phyloP scores from a whole-genome alignment of 306 rosid genomes.

The Malus sylvestris region DNA sequence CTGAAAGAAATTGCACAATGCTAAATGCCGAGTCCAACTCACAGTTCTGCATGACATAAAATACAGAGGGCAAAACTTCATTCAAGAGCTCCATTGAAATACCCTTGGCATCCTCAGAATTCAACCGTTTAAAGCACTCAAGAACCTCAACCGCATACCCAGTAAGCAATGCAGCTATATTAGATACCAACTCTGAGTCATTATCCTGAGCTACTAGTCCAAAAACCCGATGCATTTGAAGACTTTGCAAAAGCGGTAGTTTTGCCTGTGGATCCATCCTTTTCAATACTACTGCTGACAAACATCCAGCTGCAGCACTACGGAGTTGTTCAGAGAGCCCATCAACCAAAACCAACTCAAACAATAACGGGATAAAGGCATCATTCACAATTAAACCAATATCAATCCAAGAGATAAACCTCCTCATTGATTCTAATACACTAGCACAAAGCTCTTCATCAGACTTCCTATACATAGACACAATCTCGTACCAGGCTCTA shows the following conservation, averaged over 20 bases:
- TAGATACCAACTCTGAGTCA: slow-evolving; percentile 62
- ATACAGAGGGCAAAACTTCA: slow-evolving; percentile 83
- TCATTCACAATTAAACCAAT: slow-evolving; percentile 82
- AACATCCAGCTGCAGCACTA: slow-evolving; percentile 71
- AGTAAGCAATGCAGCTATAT: slow-evolving; percentile 60
- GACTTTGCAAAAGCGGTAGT: slow-evolving; percentile 70
- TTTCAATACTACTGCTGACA: slow-evolving; percentile 79
- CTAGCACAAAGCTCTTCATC: slow-evolving; percentile 60
- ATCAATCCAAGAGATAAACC: slow-evolving; percentile 91
- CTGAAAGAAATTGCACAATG: slow-evolving; percentile 74
- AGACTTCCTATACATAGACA: slow-evolving; percentile 53
- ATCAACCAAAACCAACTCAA: slow-evolving; percentile 70
- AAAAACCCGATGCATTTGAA: slow-evolving; percentile 60
- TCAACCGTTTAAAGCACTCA: slow-evolving; percentile 79
- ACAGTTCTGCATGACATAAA: slow-evolving; percentile 62
- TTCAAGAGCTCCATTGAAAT: slow-evolving; percentile 63
- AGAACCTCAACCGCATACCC: slow-evolving; percentile 80
- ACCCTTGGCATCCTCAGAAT: slow-evolving; percentile 67
- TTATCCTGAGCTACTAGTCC: slow-evolving; percentile 54
- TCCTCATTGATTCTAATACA: slow-evolving; percentile 73
- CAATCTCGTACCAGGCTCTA: slow-evolving; percentile 70
- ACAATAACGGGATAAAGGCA: slow-evolving; percentile 62
- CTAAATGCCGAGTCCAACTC: slow-evolving; percentile 78
- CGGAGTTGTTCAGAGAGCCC: slow-evolving; percentile 63
- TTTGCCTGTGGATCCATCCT: slow-evolving; percentile 78